A percentile compares a stretch with the other conserved stretches of the same genome.
Conservation (phyloP, 2,329 filamentous ascomycete species). For the Aspergillus tubingensis region DNA sequence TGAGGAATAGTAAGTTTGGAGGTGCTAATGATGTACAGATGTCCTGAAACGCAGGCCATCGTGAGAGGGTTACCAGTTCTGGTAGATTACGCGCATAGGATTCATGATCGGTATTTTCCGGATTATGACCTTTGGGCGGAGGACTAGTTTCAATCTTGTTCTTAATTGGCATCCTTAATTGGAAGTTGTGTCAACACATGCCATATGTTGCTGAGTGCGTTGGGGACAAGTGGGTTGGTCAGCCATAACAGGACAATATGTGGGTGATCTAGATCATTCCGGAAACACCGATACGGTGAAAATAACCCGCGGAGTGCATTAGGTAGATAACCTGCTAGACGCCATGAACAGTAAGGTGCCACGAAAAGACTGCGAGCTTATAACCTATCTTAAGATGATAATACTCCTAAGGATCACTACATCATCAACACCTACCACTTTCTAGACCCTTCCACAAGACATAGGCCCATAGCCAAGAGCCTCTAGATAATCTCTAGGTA, state of each 20-base stretch:
- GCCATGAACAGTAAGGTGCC: no score
- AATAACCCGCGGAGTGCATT: no score
- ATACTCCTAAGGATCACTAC: not conserved
- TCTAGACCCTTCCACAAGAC: not conserved
- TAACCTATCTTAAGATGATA: no score
- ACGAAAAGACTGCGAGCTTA: no score
- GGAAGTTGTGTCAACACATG: no score
- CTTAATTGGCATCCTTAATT: not conserved
- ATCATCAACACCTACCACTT: not conserved
- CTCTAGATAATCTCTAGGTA: not conserved
- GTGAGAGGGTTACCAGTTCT: slow-evolving; percentile 52
- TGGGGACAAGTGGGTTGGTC: no score
- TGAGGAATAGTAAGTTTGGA: not conserved
- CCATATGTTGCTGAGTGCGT: no score
- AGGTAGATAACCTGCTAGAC: no score
- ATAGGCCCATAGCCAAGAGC: not conserved
- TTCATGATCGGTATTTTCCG: slow-evolving; percentile 59
- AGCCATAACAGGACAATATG: no score
- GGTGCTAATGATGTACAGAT: slow-evolving; percentile 36
- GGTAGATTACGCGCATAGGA: slow-evolving; percentile 58
- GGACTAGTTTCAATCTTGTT: not conserved
- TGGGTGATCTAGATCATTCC: no score
- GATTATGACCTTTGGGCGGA: slow-evolving; percentile 48
- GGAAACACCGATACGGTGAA: no score
- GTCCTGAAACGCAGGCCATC: slow-evolving; percentile 50